Evolutionary conservation across 371 early-diverging fungal species (phyloP).

Genomic region (Syncephalastrum monosporum): DNA sequence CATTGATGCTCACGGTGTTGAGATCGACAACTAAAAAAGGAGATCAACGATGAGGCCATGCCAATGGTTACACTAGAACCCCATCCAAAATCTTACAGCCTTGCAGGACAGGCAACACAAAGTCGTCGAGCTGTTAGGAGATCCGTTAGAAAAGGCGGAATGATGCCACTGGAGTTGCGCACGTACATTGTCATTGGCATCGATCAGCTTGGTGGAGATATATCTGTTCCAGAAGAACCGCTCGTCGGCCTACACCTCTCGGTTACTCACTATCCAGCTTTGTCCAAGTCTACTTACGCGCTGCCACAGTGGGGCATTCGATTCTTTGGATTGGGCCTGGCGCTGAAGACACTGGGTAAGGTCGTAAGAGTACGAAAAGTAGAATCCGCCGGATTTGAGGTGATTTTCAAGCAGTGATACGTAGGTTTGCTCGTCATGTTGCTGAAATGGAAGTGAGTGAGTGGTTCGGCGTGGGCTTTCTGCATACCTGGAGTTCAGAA

Average conservation of each 20-base stretch:
- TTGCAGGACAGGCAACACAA: conserved; percentile 87
- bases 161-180: neutral
- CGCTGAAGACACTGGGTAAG: conserved; percentile 84
- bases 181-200: conserved; percentile 30
- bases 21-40: conserved; percentile 54
- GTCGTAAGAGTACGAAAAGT: conserved; percentile 86
- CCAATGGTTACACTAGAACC: neutral
- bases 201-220: conserved; percentile 66
- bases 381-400: conserved; percentile 71
- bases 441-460: conserved; percentile 4
- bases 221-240: conserved; percentile 91
- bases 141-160: neutral
- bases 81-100: conserved; percentile 69
- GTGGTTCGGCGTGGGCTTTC: neutral
- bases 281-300: conserved; percentile 30
- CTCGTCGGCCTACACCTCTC: conserved; percentile 78
- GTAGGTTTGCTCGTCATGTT: conserved; percentile 66
- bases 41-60: neutral
- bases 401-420: conserved; percentile 68
- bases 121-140: conserved; percentile 59
- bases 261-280: conserved; percentile 37
- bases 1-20: conserved; percentile 52
- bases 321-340: conserved; percentile 43
- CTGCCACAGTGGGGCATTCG: conserved; percentile 35
- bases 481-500: conserved; percentile 12